Percentiles rank a stretch among this genome's conserved stretches.
phyloP scores from a whole-genome alignment of 2,329 filamentous ascomycete species.

The Alternaria dauci region DNA sequence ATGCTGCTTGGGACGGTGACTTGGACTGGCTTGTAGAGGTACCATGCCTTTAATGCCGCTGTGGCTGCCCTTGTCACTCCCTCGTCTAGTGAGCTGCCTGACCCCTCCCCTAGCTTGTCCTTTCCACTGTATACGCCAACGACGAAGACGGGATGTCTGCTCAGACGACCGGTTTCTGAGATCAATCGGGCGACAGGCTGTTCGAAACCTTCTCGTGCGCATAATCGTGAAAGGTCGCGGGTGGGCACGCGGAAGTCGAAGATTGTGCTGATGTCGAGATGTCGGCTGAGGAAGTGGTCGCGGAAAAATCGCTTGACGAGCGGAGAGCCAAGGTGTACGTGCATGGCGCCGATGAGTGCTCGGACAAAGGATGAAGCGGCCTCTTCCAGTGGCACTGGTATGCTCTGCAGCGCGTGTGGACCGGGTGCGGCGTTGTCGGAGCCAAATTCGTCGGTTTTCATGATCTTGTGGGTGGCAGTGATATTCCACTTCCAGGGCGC shows the following conservation, averaged over 20 bases:
- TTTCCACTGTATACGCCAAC: conserved; percentile 92
- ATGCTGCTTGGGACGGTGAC: conserved; percentile 62
- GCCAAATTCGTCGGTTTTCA: conserved; percentile 87
- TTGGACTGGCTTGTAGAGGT: conserved; percentile 82
- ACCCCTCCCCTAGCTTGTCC: conserved; percentile 93
- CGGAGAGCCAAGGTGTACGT: conserved; percentile 81
- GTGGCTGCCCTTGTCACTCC: conserved; percentile 83
- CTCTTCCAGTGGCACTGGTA: conserved; percentile 56
- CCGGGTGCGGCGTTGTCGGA: conserved; percentile 58
- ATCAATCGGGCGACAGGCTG: conserved; percentile 84
- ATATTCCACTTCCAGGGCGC: conserved; percentile 49
- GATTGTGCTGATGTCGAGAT: conserved; percentile 76
- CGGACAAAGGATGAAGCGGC: conserved; percentile 81
- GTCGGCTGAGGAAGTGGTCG: conserved; percentile 81
- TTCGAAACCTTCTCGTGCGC: conserved; percentile 88
- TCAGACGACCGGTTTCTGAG: conserved; percentile 87
- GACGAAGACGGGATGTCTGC: conserved; percentile 87
- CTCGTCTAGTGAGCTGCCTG: conserved; percentile 77
- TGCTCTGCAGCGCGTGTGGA: conserved; percentile 33
- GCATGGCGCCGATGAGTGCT: conserved; percentile 83
- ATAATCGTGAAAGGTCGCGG: conserved; percentile 82
- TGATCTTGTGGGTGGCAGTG: conserved; percentile 71
- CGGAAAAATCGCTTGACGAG: conserved; percentile 84
- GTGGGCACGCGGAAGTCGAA: conserved; percentile 88
- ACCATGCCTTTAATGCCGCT: conserved; percentile 90